These are phyloP conservation scores for Peronospora belbahrii DNA, from an alignment of 352 stramenopile genomes.

Conservation along the genomic window DNA sequence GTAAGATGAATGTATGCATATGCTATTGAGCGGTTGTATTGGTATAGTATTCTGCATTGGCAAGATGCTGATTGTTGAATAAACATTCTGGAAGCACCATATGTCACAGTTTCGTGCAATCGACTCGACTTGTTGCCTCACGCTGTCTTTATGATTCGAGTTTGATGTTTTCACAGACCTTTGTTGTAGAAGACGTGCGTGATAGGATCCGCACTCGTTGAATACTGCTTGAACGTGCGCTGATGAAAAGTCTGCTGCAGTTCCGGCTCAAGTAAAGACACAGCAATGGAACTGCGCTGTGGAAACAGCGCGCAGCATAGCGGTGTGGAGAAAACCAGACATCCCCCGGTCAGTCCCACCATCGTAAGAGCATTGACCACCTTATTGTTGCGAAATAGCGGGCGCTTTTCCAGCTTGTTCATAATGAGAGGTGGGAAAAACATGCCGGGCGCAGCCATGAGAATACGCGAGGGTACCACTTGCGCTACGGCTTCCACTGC, in stretches of 20 bases:
- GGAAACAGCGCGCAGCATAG: conserved; percentile 81
- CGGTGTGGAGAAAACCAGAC: conserved; percentile 67
- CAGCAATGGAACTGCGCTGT: conserved; percentile 55
- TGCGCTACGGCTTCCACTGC: conserved; percentile 72
- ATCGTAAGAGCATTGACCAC: conserved; percentile 57
- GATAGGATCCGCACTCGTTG: conserved; percentile 18
- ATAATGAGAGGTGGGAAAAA: conserved; percentile 83
- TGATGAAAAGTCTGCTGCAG: conserved; percentile 47
- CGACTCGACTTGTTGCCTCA: neutral
- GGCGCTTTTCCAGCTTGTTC: conserved; percentile 59
- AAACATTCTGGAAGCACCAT: conserved; percentile 7
- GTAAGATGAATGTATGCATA: conserved; percentile 1
- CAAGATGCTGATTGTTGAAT: conserved; percentile 11
- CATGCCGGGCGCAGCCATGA: conserved; percentile 84
- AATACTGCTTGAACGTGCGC: conserved; percentile 38
- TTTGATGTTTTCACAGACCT: conserved; percentile 33
- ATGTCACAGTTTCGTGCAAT: conserved; percentile 1
- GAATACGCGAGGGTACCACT: conserved; percentile 77
- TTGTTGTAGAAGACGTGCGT: conserved; percentile 78
- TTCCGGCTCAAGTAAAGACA: conserved; percentile 54
- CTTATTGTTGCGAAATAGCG: conserved; percentile 54
- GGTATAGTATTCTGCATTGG: conserved; percentile 19
- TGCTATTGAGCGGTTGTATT: conserved; percentile 19
- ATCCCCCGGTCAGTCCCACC: conserved; percentile 63
- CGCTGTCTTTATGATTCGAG: conserved; percentile 7